Base-by-base conservation (phyloP, 495 filamentous ascomycete species). In the Hypoxylon lienhwacheense region DNA sequence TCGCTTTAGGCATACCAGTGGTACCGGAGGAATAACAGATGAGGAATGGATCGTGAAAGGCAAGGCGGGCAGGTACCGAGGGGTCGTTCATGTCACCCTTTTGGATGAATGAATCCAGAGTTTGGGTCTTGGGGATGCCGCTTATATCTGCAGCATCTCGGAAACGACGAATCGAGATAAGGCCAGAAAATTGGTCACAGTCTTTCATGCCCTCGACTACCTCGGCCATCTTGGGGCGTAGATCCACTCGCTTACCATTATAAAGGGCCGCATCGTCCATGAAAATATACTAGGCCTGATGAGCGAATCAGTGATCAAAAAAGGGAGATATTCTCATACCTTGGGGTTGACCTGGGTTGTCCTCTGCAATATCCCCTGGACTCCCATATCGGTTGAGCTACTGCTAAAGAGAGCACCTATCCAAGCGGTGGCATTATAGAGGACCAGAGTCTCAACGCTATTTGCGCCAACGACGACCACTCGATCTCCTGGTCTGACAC, bases 231-330 rank as follows among this genome's bases (percentile, higher is more conserved):
- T 91, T 93, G 1, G 66, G 53, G 16, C 85, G 77, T 16, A 93
- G 67, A 63, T 91, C 88, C 10, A 87, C 75, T 4, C 69, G 77
- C 68, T 87, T 88, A 10, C 86, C 86, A 63, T 91, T 93, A 58
- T 93, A 93, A 14, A 91, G 70, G 1, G 88, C 79, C 11, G 74
- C 77, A 59, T 93, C 88, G 53, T 93, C 89, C 70, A 90, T 80
- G 61, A 93, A 91, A 19, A 93, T 69, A 57, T 78, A 86, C 64
- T 77, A 14, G 12, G 33, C 6, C 32, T 15, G 0, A 26, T 62
- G 0, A 61, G 45, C 32, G 37, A 22, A 29, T 14, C 14, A 42
- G 15, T 28, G 12, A 35, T 10, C 12, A n/a, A 21, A 48, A 4
- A 29, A 35, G 22, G 14, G 0, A 10, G 14, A 19, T 15, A 4